Evolutionary conservation across 164 flowering plant species (phyloP).

Genomic region (Brasenia schreberi): DNA sequence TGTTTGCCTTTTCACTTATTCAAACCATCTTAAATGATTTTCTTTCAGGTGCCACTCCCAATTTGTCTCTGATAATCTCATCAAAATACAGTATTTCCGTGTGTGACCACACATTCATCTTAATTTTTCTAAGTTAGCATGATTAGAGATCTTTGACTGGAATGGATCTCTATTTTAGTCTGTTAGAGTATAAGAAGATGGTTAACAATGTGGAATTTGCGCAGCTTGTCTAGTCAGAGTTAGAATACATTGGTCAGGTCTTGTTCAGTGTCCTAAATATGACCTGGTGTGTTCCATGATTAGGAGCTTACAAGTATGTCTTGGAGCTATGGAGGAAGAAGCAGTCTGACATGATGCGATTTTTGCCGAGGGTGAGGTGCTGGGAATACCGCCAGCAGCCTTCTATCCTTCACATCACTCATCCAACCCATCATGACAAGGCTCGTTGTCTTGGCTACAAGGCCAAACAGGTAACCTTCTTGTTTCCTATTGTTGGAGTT

Average conservation of each 20-base stretch:
- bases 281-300: neutral
- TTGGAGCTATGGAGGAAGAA: slow-evolving; percentile 83
- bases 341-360: slow-evolving; percentile 82
- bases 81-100: too few species aligned
- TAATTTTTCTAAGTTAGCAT: too few species aligned
- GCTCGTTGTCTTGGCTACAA: slow-evolving; percentile 40
- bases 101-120: too few species aligned
- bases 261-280: slow-evolving; percentile 1
- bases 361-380: slow-evolving; percentile 65
- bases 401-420: slow-evolving; percentile 32
- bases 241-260: neutral
- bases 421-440: slow-evolving; percentile 36
- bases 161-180: too few species aligned
- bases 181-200: too few species aligned
- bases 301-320: slow-evolving; percentile 68
- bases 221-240: neutral
- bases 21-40: too few species aligned
- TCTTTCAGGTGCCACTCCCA: too few species aligned
- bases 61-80: too few species aligned
- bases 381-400: slow-evolving; percentile 65
- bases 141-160: too few species aligned
- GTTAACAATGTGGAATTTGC: too few species aligned
- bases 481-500: too few species aligned
- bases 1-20: too few species aligned
- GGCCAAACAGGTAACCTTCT: slow-evolving; percentile 33